Evolutionary conservation across 371 early-diverging fungal genomes (phyloP).

Genomic region (Actinomortierella wolfii): DNA sequence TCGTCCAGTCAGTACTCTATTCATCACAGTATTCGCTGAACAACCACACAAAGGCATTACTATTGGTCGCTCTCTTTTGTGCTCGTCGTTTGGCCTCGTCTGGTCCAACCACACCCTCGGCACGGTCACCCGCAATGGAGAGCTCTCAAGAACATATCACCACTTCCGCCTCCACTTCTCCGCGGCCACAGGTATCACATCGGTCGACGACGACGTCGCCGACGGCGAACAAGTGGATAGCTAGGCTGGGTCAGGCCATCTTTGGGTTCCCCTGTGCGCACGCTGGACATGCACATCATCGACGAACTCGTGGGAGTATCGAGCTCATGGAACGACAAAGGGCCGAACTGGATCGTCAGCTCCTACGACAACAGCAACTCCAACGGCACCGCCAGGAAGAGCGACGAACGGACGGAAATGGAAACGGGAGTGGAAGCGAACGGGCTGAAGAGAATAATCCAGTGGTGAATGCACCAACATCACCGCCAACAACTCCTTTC

Average conservation of each 20-base stretch:
- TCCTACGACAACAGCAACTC: slow-evolving; percentile 1
- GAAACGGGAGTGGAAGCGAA: background rate
- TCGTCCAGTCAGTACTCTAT: too few relatives aligned
- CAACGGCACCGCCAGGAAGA: background rate
- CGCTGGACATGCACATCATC: slow-evolving; percentile 23
- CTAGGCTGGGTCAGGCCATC: slow-evolving; percentile 29
- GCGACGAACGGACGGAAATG: background rate
- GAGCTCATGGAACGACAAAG: slow-evolving; percentile 13
- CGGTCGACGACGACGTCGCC: slow-evolving; percentile 3
- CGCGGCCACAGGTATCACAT: background rate
- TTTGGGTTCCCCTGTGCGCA: slow-evolving; percentile 33
- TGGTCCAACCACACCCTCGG: too few relatives aligned
- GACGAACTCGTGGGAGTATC: slow-evolving; percentile 13
- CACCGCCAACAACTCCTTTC: background rate
- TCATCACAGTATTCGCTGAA: too few relatives aligned
- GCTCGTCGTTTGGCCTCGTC: too few relatives aligned
- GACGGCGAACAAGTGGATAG: slow-evolving; percentile 16
- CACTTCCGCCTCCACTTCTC: too few relatives aligned
- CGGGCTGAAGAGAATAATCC: background rate
- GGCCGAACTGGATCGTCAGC: slow-evolving; percentile 4
- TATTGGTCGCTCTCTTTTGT: too few relatives aligned
- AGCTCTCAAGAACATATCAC: too few relatives aligned
- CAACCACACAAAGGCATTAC: too few relatives aligned
- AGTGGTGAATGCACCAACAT: background rate
- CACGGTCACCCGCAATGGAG: too few relatives aligned